These are phyloP conservation scores for Ascoidea rubescens DNA, from an alignment of 805 yeast species.

Conservation along the genomic window DNA sequence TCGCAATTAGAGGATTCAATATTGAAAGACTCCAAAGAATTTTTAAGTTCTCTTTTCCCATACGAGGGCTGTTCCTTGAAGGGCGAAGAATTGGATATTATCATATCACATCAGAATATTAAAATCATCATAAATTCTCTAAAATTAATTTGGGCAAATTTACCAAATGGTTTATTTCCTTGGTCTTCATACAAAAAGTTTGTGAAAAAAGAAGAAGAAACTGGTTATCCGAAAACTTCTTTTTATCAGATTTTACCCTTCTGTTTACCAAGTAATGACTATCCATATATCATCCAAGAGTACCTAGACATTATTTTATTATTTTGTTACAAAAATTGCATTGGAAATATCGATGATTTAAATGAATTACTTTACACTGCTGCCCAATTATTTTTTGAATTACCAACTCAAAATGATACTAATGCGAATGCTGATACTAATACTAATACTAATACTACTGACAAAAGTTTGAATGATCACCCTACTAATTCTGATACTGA, in stretches of 20 bases:
- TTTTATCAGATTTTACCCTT: constrained; percentile 21
- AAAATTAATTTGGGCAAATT: constrained; percentile 20
- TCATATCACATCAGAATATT: constrained; percentile 4
- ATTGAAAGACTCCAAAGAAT: not conserved
- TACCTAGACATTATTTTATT: constrained; percentile 21
- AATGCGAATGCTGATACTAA: constrained; percentile 6
- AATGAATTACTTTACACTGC: constrained; percentile 21
- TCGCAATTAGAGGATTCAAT: not conserved
- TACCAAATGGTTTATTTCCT: constrained; percentile 22
- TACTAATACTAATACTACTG: no score
- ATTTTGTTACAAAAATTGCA: constrained; percentile 9
- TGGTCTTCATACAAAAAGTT: constrained; percentile 21
- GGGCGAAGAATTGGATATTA: constrained; percentile 1
- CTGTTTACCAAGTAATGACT: constrained; percentile 21
- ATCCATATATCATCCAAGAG: constrained; percentile 22
- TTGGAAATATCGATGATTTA: not conserved
- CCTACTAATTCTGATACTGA: constrained; percentile 23
- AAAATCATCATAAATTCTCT: constrained; percentile 16
- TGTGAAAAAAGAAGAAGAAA: constrained; percentile 14
- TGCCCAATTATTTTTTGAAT: constrained; percentile 20
- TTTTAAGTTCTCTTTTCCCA: constrained; percentile 4
- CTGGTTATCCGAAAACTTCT: constrained; percentile 16
- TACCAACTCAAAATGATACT: constrained; percentile 13
- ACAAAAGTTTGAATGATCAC: constrained; percentile 12
- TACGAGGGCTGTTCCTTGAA: constrained; percentile 7